Evolutionary conservation across 1,139 yeast genomes (phyloP).

Genomic region (Candida albicans): DNA sequence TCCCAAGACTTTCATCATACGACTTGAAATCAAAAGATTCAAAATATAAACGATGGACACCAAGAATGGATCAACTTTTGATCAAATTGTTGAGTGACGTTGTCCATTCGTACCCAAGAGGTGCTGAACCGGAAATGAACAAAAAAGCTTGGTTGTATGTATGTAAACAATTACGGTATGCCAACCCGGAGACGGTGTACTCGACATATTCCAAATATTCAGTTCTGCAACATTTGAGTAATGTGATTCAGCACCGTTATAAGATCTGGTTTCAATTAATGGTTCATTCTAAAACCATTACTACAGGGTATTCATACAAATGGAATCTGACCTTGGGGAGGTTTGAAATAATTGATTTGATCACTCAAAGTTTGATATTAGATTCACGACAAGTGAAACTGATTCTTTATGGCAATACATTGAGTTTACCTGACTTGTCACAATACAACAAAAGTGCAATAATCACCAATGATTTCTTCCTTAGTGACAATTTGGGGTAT

Average conservation of each 20-base stretch:
- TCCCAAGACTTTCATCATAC: slow-evolving; percentile 24
- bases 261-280: slow-evolving; percentile 38
- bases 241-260: slow-evolving; percentile 41
- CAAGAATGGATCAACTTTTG: slow-evolving; percentile 40
- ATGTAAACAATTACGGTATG: slow-evolving; percentile 37
- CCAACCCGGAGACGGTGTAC: slow-evolving; percentile 44
- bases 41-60: slow-evolving; percentile 43
- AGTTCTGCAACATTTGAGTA: slow-evolving; percentile 39
- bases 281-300: slow-evolving; percentile 26
- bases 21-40: slow-evolving; percentile 40
- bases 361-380: slow-evolving; percentile 24
- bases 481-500: slow-evolving; percentile 36
- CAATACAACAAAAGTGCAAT: slow-evolving; percentile 36
- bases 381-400: slow-evolving; percentile 37
- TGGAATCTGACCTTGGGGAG: slow-evolving; percentile 42
- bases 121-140: slow-evolving; percentile 32
- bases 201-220: slow-evolving; percentile 45
- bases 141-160: slow-evolving; percentile 43
- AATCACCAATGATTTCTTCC: slow-evolving; percentile 39
- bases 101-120: slow-evolving; percentile 37
- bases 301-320: slow-evolving; percentile 29
- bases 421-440: slow-evolving; percentile 31
- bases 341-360: slow-evolving; percentile 33
- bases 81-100: slow-evolving; percentile 37
- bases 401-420: slow-evolving; percentile 32